These are phyloP conservation scores for Tritrichomonas musculus DNA, from an alignment of 208 protist genomes.

Conservation along the genomic window DNA sequence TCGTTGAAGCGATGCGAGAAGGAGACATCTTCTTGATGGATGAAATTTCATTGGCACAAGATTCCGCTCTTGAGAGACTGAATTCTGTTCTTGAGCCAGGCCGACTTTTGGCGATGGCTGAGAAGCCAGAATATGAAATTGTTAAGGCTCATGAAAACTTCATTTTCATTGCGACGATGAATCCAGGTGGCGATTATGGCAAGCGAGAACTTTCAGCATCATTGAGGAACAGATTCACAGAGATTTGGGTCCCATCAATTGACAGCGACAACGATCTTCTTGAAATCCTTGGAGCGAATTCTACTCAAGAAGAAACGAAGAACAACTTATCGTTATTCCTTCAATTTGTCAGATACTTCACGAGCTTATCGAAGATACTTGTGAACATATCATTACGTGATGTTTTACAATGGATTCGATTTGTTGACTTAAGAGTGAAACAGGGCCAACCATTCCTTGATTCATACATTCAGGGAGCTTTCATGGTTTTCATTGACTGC, in stretches of 20 bases:
- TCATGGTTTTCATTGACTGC: conserved; percentile 32
- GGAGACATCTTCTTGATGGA: conserved; percentile 96
- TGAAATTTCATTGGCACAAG: conserved; percentile 98
- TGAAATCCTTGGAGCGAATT: not conserved
- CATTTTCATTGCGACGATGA: conserved; percentile 98
- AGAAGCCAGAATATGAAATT: conserved; percentile 70
- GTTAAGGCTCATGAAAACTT: conserved; percentile 62
- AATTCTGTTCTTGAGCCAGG: conserved; percentile 98
- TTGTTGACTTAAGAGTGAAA: not conserved
- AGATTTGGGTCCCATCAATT: conserved; percentile 84
- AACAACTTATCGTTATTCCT: not conserved
- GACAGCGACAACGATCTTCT: conserved; percentile 13
- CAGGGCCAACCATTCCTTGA: not conserved
- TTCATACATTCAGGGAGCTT: not conserved
- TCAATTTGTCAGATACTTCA: not conserved
- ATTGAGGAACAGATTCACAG: conserved; percentile 97
- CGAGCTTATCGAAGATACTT: not conserved
- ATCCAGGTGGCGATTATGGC: conserved; percentile 99
- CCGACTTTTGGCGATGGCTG: conserved; percentile 82
- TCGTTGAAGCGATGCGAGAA: conserved; percentile 92
- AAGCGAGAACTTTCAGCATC: conserved; percentile 99
- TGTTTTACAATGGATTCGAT: conserved; percentile 25
- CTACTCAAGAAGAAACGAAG: not conserved
- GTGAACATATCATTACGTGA: conserved; percentile 6
- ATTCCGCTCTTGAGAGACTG: conserved; percentile 97